Conservation (phyloP, 441 rosid species). For the Adansonia madagascariensis region DNA sequence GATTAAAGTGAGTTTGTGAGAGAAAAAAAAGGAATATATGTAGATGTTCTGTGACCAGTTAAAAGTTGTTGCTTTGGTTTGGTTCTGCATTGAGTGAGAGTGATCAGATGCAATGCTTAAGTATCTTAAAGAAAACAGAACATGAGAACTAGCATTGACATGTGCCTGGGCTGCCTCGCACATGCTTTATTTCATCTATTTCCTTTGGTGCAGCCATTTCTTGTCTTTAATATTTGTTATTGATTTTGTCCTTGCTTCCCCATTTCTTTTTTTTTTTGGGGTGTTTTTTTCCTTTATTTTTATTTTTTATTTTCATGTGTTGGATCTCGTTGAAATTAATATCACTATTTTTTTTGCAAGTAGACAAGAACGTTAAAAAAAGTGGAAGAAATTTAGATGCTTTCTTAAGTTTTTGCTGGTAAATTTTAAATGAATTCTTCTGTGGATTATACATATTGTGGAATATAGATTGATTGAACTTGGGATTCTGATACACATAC, state of each 20-base stretch:
- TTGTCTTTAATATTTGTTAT: neutral
- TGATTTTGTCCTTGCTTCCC: neutral
- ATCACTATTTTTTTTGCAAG: neutral
- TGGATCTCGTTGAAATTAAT: neutral
- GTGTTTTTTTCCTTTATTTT: neutral
- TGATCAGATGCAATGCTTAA: conserved; percentile 6
- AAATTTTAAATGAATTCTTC: neutral
- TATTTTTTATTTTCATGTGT: neutral
- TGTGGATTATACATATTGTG: neutral
- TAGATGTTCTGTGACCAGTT: neutral
- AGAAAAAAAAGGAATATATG: neutral
- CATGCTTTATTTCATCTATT: neutral
- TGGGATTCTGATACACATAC: neutral
- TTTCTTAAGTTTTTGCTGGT: neutral
- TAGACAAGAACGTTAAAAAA: neutral
- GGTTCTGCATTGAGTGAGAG: conserved; percentile 9
- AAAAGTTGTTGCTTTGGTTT: neutral
- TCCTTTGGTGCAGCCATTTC: neutral
- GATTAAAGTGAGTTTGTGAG: neutral
- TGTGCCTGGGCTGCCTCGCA: neutral
- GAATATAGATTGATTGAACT: conserved; percentile 1
- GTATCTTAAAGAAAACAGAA: neutral
- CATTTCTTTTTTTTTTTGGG: neutral
- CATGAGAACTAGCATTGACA: neutral
- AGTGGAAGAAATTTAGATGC: neutral